Percentiles rank a stretch among this genome's conserved stretches.
Evolutionary conservation across 1,284 basidiomycete species (phyloP).

Genomic region (Tilletia indica): DNA sequence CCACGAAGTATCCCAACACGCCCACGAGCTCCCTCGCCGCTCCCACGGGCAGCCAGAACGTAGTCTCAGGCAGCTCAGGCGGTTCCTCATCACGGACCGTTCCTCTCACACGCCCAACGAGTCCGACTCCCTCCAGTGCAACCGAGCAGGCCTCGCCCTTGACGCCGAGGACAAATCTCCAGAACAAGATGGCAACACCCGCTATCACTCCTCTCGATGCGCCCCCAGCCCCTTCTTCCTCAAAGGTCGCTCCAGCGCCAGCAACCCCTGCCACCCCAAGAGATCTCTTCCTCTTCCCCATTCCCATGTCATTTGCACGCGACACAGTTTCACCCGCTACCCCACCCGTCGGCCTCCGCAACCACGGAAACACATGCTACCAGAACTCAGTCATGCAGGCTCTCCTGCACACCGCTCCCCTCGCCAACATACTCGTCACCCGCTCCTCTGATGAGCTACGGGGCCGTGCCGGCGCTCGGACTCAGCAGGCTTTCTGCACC

Average conservation of each 20-base stretch:
- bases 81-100: not conserved
- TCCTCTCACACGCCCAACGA: too few relatives aligned
- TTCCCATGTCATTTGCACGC: conserved; percentile 12
- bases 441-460: conserved; percentile 25
- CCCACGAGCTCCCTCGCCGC: not conserved
- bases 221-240: not conserved
- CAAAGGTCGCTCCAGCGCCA: not conserved
- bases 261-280: not conserved
- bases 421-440: conserved; percentile 68
- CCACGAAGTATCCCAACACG: not conserved
- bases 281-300: conserved; percentile 7
- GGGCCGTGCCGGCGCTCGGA: not conserved
- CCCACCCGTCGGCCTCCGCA: conserved; percentile 67
- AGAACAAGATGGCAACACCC: not conserved
- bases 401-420: conserved; percentile 85
- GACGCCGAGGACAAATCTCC: not conserved
- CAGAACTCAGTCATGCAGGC: conserved; percentile 93
- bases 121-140: not conserved
- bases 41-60: not conserved
- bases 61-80: not conserved
- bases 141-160: not conserved
- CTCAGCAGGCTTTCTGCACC: conserved; percentile 35
- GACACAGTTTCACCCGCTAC: conserved; percentile 1
- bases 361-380: conserved; percentile 96
- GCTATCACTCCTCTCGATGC: not conserved